Percentiles rank a stretch among this genome's conserved stretches.
These are phyloP conservation scores for Aristolochia contorta DNA, from an alignment of 164 flowering plant genomes.

Conservation along the genomic window DNA sequence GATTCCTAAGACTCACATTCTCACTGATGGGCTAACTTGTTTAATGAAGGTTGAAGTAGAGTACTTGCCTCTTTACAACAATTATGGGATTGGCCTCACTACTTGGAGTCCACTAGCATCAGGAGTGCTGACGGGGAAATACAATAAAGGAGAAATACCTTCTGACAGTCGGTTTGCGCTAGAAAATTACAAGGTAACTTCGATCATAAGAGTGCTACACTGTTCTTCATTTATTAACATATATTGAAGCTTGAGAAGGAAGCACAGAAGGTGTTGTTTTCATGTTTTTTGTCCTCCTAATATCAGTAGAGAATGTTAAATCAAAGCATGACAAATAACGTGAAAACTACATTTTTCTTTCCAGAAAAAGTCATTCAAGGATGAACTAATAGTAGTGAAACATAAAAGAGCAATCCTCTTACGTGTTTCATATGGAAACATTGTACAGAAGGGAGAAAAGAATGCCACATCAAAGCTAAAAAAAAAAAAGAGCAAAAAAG, in stretches of 20 bases:
- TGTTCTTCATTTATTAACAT: not conserved
- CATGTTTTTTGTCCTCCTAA: not conserved
- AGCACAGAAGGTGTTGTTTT: not conserved
- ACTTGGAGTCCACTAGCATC: slow-evolving; percentile 99
- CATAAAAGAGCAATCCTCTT: too few relatives aligned
- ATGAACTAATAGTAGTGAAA: too few relatives aligned
- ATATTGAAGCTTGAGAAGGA: not conserved
- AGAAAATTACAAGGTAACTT: slow-evolving; percentile 82
- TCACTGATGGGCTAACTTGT: too few relatives aligned
- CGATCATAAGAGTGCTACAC: not conserved
- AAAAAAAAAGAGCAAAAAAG: too few relatives aligned
- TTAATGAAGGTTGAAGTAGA: slow-evolving; percentile 30
- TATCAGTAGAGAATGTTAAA: not conserved
- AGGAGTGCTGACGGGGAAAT: slow-evolving; percentile 96
- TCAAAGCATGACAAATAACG: not conserved
- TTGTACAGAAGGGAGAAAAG: too few relatives aligned
- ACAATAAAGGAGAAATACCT: slow-evolving; percentile 64
- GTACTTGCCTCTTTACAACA: slow-evolving; percentile 75
- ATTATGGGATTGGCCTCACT: slow-evolving; percentile 92
- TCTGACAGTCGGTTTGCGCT: slow-evolving; percentile 91
- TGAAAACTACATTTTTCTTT: too few relatives aligned
- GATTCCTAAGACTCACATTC: too few relatives aligned
- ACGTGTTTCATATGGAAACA: too few relatives aligned
- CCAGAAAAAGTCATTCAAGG: too few relatives aligned
- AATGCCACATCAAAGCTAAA: too few relatives aligned